Evolutionary conservation across 371 early-diverging fungal genomes (phyloP), one percentile per base, ranked within the genome.

Genomic region (Mucor velutinosus): DNA sequence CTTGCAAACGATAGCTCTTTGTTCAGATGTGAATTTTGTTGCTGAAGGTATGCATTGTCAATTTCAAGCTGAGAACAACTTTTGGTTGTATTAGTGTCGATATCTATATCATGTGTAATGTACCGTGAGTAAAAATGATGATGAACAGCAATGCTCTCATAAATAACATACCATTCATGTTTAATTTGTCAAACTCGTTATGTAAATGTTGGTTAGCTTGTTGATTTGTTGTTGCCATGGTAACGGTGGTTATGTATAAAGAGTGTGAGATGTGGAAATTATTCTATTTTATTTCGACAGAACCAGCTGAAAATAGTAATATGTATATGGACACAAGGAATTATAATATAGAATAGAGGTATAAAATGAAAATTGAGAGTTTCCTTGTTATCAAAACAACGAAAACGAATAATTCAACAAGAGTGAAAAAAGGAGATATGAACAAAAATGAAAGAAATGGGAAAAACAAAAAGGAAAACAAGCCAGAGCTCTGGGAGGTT

Each of bases 1-100:
- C 80, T 75, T 39, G 77, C 67, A 68, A 82, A 76, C 4, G 76
- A 73, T 10, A 82, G 59, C 59, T 82, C 83, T 56, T 73, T 78
- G 45, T 64, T 60, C 15, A 82, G 60, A 27, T 78, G 78, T 25
- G 66, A 68, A 55, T 82, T 82, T 66, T 82, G 83, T 66, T 82
- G 77, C 23, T 70, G 56, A 33, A 80, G 70, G 64, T 72, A 82
- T 17, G 73, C 73, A 62, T 80, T 76, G 51, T 82, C 78, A 25
- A 82, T 65, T 60, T 82, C 83, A 30, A 82, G 69, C 57, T 77
- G 75, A 27, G 27, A 29, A 15, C 33, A 59, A 64, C 64, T 67
- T 56, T 37, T 72, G 39, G 60, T 63, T 43, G 23, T 59, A 8
- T 37, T 37, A 37, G 37, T 37, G 32, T 58, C 37, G 12, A 27